Conservation (phyloP, 805 yeast genomes). For the Wickerhamomyces hampshirensis region DNA sequence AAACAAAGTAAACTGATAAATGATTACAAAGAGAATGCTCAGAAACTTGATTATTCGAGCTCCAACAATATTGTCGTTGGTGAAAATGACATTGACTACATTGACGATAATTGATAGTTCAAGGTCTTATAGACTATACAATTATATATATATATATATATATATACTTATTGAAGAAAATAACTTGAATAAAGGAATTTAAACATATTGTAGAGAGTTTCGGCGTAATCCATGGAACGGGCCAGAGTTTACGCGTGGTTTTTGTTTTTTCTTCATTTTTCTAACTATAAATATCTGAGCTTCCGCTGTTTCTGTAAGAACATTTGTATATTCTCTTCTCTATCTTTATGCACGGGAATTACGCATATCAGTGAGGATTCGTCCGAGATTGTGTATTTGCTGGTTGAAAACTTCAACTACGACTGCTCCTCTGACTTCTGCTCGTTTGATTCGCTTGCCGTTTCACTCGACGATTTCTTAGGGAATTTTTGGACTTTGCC, state of each 20-base stretch:
- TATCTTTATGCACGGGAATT: slow-evolving; percentile 99
- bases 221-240: no score
- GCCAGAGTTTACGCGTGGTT: no score
- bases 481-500: slow-evolving; percentile 23
- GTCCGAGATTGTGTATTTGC: slow-evolving; percentile 99
- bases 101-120: no score
- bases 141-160: no score
- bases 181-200: no score
- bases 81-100: slow-evolving; percentile 2
- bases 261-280: not conserved
- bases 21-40: slow-evolving; percentile 4
- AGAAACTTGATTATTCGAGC: no score
- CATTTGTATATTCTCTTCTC: slow-evolving; percentile 26
- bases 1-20: slow-evolving; percentile 9
- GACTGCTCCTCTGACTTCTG: slow-evolving; percentile 58
- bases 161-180: no score
- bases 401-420: slow-evolving; percentile 99
- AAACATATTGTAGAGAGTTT: no score
- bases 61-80: no score
- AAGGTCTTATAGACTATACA: no score
- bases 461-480: slow-evolving; percentile 41
- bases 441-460: slow-evolving; percentile 35
- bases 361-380: slow-evolving; percentile 99
- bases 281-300: not conserved
- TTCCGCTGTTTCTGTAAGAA: not conserved